Base-by-base conservation (phyloP, 1,284 basidiomycete species). In the Fomes fomentarius region DNA sequence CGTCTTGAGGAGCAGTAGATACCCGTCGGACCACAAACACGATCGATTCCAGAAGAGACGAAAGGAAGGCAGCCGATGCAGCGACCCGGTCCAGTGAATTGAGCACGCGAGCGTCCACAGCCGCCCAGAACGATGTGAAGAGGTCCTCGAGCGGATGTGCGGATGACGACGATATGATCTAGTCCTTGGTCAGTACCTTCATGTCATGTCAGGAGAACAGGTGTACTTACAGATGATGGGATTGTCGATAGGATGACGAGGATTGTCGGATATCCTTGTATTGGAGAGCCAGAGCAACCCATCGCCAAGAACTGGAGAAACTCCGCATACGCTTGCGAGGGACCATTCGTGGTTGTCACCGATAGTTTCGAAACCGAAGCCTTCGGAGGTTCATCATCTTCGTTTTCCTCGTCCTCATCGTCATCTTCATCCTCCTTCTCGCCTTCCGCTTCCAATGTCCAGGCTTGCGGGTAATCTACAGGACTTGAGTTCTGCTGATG, bases 171-270 rank as follows among this genome's bases (percentile, higher is more conserved):
- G 58, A 62, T 11, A 61, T 50, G 39, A 60, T 54, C 60, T 61
- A 40, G 11, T 21, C 15, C 1, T 11, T 7, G 9, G 22, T 56
- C 2, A 47, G 19, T 42, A n/a, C 11, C n/a, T 19, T 62, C 17
- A 73, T 70, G 14, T 57, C 40, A 10, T 4, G 12, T 6, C 19
- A 6, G 38, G 11, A 11, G 2, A 17, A 24, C 15, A n/a, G 12
- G 17, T n/a, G 2, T 19, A 55, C 80, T 44, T 64, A 87, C 84
- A 30, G 76, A 75, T 3, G 76, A 66, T 6, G 93, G 91, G 24
- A 96, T 83, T 0, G 91, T 93, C 0, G 91, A 89, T 4, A 96
- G 66, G 22, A 94, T 78, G 34, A 96, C 74, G 9, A 95, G 72
- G 26, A 95, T 76, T 0, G 85, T 79, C 0, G 91, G 91, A 66